A percentile compares a stretch with the other conserved stretches of the same genome.
phyloP scores from a whole-genome alignment of 768 basidiomycete genomes.

The Rubroboletus satanas region DNA sequence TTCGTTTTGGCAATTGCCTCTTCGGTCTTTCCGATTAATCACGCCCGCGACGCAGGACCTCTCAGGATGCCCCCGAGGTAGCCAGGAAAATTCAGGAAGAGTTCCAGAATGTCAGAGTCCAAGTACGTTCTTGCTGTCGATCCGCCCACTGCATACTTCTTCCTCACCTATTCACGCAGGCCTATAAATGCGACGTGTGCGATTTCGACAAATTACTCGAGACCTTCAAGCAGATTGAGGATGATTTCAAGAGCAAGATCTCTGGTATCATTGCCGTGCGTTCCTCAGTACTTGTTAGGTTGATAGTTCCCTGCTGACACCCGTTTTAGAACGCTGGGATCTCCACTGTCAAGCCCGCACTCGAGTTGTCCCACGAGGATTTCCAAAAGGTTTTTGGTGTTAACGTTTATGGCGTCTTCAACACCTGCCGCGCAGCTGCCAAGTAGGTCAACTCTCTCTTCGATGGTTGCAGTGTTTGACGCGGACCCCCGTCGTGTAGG shows the following conservation, averaged over 20 bases:
- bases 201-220: constrained; percentile 40
- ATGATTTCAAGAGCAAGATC: constrained; percentile 42
- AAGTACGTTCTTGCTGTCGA: constrained; percentile 7
- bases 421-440: constrained; percentile 55
- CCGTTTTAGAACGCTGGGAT: constrained; percentile 53
- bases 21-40: neutral
- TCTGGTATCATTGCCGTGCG: constrained; percentile 54
- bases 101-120: constrained; percentile 42
- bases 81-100: constrained; percentile 45
- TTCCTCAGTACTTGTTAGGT: neutral
- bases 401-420: constrained; percentile 67
- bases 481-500: constrained; percentile 21
- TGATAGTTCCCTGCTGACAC: neutral
- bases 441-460: constrained; percentile 33
- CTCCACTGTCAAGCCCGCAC: constrained; percentile 58
- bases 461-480: rapidly evolving
- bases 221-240: constrained; percentile 46
- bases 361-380: constrained; percentile 53
- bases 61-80: constrained; percentile 45
- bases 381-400: constrained; percentile 52
- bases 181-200: constrained; percentile 60
- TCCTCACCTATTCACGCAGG: constrained; percentile 30
- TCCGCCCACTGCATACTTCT: too few species aligned
- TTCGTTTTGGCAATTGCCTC: constrained; percentile 2
- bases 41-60: constrained; percentile 32